Evolutionary conservation across 139 green algal species (phyloP).

Genomic region (Closterium sp.): DNA sequence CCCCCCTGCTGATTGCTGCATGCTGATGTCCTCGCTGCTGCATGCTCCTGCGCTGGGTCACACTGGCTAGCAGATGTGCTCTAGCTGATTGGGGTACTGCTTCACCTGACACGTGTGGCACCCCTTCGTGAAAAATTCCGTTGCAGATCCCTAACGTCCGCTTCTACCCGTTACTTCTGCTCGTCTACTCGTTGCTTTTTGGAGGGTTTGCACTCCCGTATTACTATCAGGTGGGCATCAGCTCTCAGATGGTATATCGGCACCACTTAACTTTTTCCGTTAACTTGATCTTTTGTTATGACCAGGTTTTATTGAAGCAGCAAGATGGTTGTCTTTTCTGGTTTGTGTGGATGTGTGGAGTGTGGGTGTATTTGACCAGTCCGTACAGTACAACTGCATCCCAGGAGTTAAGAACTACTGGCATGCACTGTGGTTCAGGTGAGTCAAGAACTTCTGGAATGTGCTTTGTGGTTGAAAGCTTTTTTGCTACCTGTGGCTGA

Average conservation of each 20-base stretch:
- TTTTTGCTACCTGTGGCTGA: not conserved
- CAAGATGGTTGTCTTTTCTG: not conserved
- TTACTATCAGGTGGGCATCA: not conserved
- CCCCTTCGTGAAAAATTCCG: not conserved
- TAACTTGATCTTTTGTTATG: not conserved
- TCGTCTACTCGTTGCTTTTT: constrained; percentile 37
- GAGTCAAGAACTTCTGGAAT: not conserved
- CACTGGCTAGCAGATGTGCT: not conserved
- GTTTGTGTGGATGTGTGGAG: not conserved
- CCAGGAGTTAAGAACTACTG: constrained; percentile 22
- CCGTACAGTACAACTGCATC: not conserved
- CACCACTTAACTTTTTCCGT: not conserved
- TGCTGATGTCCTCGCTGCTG: not conserved
- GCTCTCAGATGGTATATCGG: not conserved
- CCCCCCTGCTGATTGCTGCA: not conserved
- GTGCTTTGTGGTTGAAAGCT: no score
- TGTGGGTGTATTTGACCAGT: not conserved
- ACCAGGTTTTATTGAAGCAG: not conserved
- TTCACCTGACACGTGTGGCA: not conserved
- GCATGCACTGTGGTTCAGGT: constrained; percentile 49
- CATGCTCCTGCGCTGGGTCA: not conserved
- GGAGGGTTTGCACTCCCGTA: constrained; percentile 23
- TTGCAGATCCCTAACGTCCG: constrained; percentile 31
- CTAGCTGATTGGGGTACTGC: no score
- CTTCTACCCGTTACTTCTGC: constrained; percentile 19